Base-by-base conservation (phyloP, 2,329 filamentous ascomycete species). In the Fusarium sp. region DNA sequence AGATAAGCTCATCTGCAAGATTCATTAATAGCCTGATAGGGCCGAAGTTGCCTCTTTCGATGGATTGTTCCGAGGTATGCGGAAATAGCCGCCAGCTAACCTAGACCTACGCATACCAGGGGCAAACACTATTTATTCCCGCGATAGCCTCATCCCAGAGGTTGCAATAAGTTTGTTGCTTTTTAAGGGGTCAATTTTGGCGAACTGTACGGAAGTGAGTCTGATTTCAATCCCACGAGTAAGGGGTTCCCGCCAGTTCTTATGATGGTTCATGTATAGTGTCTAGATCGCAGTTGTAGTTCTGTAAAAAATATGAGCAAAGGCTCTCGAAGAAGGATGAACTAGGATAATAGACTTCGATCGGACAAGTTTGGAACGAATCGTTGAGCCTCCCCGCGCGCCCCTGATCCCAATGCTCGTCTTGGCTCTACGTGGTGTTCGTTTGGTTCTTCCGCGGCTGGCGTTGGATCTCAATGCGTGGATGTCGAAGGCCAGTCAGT, bases 1-100 rank as follows among this genome's bases (percentile, higher is more conserved):
- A 38, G 52, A 57, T 50, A 53, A 48, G 18, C 3, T 15, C 10
- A 20, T 15, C 24, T 48, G 13, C 28, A 26, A 48, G 16, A 15
- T 57, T 29, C 9, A 10, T 3, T 5, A 10, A 37, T 46, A 18
- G 7, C 26, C 50, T 24, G 12, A 26, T 26, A 29, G 7, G 26
- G 23, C 49, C 46, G 33, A 62, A 43, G 23, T 50, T 57, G 23
- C 67, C 50, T 23, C 28, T 63, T 15, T 29, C 6, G 1, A 57
- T 31, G 33, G 42, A 13, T 20, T 16, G 4, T 35, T 23, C 18
- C n/a, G 13, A 16, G 12, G 5, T 20, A 13, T 23, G 33, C 31
- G 38, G 31, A 23, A 53, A 39, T 57, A 44, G 33, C 10, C 28
- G 28, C n/a, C n/a, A 18, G 3, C 3, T 9, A 35, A 16, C 33